Conservation (phyloP, 1,284 basidiomycete species). For the Apiotrichum laibachii region DNA sequence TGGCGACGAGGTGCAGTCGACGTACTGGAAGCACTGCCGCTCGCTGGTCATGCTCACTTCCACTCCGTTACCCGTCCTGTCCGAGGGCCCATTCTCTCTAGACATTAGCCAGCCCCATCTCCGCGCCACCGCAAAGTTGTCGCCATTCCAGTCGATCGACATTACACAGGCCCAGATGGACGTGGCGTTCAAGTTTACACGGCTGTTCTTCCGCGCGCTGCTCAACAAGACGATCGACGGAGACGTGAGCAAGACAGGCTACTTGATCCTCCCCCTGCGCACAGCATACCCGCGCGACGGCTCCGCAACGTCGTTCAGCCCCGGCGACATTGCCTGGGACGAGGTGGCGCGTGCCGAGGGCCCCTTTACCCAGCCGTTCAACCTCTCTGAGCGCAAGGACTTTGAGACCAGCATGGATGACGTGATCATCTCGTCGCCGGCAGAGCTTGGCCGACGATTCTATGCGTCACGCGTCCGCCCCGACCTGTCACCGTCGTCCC, state of each 20-base stretch:
- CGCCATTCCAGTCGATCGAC: neutral
- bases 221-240: slow-evolving; percentile 28
- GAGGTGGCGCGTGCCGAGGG: slow-evolving; percentile 25
- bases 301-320: neutral
- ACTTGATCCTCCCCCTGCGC: slow-evolving; percentile 33
- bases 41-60: slow-evolving; percentile 7
- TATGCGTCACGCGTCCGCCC: slow-evolving; percentile 22
- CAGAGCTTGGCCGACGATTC: slow-evolving; percentile 28
- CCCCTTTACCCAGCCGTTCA: slow-evolving; percentile 16
- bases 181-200: slow-evolving; percentile 25
- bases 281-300: slow-evolving; percentile 1
- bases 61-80: neutral
- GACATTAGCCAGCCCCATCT: neutral
- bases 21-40: slow-evolving; percentile 5
- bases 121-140: neutral
- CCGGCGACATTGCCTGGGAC: slow-evolving; percentile 36
- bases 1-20: neutral
- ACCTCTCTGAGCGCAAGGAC: slow-evolving; percentile 10
- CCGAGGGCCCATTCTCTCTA: neutral
- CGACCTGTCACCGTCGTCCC: slow-evolving; percentile 32
- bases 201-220: slow-evolving; percentile 30
- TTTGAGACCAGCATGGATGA: slow-evolving; percentile 23
- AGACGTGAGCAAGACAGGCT: slow-evolving; percentile 19
- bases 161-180: slow-evolving; percentile 17
- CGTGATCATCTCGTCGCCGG: slow-evolving; percentile 21